Percentiles rank a stretch among this genome's conserved stretches.
These are phyloP conservation scores for Crotalaria pallida DNA, from an alignment of 306 rosid species.

Conservation along the genomic window DNA sequence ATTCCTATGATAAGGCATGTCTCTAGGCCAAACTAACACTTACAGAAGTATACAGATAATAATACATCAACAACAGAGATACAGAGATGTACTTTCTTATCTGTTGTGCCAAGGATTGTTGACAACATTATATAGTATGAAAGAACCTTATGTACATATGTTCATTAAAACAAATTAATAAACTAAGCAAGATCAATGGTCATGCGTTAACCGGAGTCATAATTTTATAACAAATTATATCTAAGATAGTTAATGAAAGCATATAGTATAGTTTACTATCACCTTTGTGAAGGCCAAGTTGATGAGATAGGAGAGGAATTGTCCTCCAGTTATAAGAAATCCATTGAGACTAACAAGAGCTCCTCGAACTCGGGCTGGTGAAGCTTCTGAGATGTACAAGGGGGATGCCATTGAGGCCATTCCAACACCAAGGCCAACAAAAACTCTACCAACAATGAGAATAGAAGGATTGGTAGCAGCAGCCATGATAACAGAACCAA, in stretches of 20 bases:
- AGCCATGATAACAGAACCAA: slow-evolving; percentile 49
- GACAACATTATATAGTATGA: neutral
- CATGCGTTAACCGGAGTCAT: too few relatives aligned
- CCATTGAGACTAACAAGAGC: slow-evolving; percentile 58
- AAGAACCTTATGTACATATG: neutral
- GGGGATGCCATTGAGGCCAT: slow-evolving; percentile 64
- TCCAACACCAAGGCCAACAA: slow-evolving; percentile 60
- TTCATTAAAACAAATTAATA: neutral
- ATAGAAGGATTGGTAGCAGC: slow-evolving; percentile 19
- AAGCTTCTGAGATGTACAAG: slow-evolving; percentile 65
- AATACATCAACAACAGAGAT: too few relatives aligned
- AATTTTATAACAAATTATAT: neutral
- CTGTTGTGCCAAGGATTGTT: too few relatives aligned
- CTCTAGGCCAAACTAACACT: too few relatives aligned
- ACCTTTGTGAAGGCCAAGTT: slow-evolving; percentile 53
- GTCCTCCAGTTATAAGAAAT: slow-evolving; percentile 58
- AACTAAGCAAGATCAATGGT: neutral
- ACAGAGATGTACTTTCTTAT: too few relatives aligned
- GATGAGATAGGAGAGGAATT: slow-evolving; percentile 55
- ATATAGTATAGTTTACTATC: neutral
- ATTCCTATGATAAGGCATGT: too few relatives aligned
- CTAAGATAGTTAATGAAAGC: neutral
- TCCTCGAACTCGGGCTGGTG: slow-evolving; percentile 53
- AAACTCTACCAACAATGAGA: slow-evolving; percentile 49
- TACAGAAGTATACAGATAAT: too few relatives aligned